Percentiles rank a stretch among this genome's conserved stretches.
These are phyloP conservation scores for Candida ulmi DNA, from an alignment of 805 yeast species.

Conservation along the genomic window DNA sequence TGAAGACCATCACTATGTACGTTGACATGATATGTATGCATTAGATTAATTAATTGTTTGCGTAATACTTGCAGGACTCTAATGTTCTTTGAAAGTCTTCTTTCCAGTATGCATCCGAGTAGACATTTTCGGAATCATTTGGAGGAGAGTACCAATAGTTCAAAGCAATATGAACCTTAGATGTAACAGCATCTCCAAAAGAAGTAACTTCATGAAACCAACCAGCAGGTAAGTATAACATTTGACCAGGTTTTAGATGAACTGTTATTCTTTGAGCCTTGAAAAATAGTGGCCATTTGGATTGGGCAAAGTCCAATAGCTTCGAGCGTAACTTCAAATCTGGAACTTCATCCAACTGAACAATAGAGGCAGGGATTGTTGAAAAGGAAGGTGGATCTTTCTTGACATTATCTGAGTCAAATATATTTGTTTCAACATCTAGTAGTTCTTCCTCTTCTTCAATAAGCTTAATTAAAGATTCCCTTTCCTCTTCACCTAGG, in stretches of 20 bases:
- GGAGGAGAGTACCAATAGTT: slow-evolving; percentile 79
- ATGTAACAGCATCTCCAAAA: slow-evolving; percentile 33
- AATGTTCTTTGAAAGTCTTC: slow-evolving; percentile 43
- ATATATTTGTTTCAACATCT: slow-evolving; percentile 14
- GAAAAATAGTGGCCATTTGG: slow-evolving; percentile 44
- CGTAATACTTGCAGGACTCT: slow-evolving; percentile 23
- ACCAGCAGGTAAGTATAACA: slow-evolving; percentile 69
- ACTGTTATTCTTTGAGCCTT: slow-evolving; percentile 38
- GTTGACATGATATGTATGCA: too few relatives aligned
- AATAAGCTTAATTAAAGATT: slow-evolving; percentile 20
- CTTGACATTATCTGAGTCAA: slow-evolving; percentile 14
- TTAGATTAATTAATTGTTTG: background rate
- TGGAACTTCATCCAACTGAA: slow-evolving; percentile 52
- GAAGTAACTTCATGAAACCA: slow-evolving; percentile 83
- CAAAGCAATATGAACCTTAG: slow-evolving; percentile 48
- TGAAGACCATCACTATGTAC: too few relatives aligned
- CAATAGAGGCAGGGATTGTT: slow-evolving; percentile 52
- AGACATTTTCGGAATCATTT: slow-evolving; percentile 30
- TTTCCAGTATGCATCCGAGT: slow-evolving; percentile 48
- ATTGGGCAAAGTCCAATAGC: slow-evolving; percentile 32
- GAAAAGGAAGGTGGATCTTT: slow-evolving; percentile 69
- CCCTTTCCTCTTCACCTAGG: slow-evolving; percentile 18
- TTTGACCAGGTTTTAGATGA: slow-evolving; percentile 53
- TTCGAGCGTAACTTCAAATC: slow-evolving; percentile 22
- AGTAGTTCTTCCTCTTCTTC: slow-evolving; percentile 23